These are phyloP conservation scores for Coprinopsis strossmayeri DNA, from an alignment of 768 basidiomycete species.

Conservation along the genomic window DNA sequence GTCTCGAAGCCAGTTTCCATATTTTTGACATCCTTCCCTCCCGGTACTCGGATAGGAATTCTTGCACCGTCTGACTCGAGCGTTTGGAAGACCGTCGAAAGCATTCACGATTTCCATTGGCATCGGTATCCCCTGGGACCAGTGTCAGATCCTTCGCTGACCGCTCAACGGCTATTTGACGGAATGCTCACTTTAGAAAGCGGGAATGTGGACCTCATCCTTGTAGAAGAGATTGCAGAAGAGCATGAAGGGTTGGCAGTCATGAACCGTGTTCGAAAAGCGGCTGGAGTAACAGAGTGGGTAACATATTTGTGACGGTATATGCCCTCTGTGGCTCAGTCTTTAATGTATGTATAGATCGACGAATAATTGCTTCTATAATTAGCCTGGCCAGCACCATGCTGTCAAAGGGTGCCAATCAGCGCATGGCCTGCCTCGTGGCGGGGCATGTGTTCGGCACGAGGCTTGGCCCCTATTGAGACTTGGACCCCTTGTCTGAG, in stretches of 20 bases:
- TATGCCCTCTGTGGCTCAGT: no score
- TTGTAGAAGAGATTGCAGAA: slow-evolving; percentile 81
- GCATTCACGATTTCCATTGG: slow-evolving; percentile 44
- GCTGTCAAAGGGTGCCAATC: background rate
- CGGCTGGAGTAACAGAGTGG: slow-evolving; percentile 58
- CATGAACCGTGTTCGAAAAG: slow-evolving; percentile 92
- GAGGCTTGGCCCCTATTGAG: background rate
- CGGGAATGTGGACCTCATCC: slow-evolving; percentile 70
- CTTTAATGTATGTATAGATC: no score
- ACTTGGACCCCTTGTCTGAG: background rate
- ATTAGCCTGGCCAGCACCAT: background rate
- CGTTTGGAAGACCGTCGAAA: slow-evolving; percentile 29
- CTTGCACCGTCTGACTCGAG: slow-evolving; percentile 55
- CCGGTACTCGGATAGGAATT: slow-evolving; percentile 47
- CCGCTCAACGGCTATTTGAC: slow-evolving; percentile 81
- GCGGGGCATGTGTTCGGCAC: background rate
- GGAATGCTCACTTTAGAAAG: slow-evolving; percentile 77
- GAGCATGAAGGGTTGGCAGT: slow-evolving; percentile 82
- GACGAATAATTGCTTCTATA: background rate
- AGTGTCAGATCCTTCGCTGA: slow-evolving; percentile 50
- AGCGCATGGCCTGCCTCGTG: background rate
- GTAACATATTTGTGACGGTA: slow-evolving; percentile 8
- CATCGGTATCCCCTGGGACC: slow-evolving; percentile 45
- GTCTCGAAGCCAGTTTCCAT: slow-evolving; percentile 22
- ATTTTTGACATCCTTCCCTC: slow-evolving; percentile 27